A percentile compares a stretch with the other conserved stretches of the same genome.
phyloP scores from a whole-genome alignment of 345 rosid genomes.

The Geranium brycei region DNA sequence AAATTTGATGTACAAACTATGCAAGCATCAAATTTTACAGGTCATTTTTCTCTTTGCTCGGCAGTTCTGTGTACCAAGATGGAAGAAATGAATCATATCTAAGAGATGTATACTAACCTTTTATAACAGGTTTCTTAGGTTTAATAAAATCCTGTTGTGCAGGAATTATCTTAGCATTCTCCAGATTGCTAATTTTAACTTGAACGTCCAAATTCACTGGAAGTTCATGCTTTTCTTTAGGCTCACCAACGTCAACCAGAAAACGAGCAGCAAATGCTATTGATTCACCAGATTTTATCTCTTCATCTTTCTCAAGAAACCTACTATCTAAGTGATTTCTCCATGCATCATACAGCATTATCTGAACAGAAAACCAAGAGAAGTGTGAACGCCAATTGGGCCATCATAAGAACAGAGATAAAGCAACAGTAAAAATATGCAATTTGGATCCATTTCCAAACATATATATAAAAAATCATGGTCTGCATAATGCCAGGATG shows the following conservation, averaged over 20 bases:
- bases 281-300: conserved; percentile 31
- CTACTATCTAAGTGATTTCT: conserved; percentile 24
- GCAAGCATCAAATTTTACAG: not conserved
- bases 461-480: not conserved
- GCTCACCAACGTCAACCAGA: conserved; percentile 40
- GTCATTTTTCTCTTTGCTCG: not conserved
- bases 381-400: conserved; percentile 6
- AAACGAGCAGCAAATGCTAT: conserved; percentile 25
- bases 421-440: conserved; percentile 2
- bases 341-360: conserved; percentile 41
- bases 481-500: not conserved
- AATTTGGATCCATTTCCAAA: not conserved
- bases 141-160: conserved; percentile 12
- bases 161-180: conserved; percentile 7
- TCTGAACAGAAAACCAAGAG: conserved; percentile 21
- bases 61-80: too few species aligned
- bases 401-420: conserved; percentile 5
- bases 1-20: not conserved
- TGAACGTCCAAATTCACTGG: conserved; percentile 9
- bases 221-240: conserved; percentile 16
- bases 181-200: conserved; percentile 5
- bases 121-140: conserved; percentile 10
- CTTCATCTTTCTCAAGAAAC: conserved; percentile 41
- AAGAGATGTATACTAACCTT: conserved; percentile 14
- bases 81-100: not conserved